Percentiles rank a stretch among this genome's conserved stretches.
Evolutionary conservation across 1,139 yeast species (phyloP).

Genomic region (Pichia sp.): DNA sequence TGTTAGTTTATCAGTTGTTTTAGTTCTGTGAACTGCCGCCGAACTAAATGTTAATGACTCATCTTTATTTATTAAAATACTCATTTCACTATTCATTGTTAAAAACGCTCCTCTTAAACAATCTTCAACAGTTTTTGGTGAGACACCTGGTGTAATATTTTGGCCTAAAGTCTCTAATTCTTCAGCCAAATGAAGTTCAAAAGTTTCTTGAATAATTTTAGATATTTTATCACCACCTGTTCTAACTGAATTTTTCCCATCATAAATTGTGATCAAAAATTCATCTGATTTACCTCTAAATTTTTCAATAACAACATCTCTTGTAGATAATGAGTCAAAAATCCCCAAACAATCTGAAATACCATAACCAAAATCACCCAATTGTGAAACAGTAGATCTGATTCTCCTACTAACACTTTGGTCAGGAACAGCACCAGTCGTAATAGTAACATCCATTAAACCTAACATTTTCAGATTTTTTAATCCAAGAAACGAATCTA

Average conservation of each 20-base stretch:
- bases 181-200: slow-evolving; percentile 55
- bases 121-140: slow-evolving; percentile 46
- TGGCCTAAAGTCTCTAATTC: slow-evolving; percentile 50
- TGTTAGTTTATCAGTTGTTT: slow-evolving; percentile 34
- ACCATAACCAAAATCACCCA: slow-evolving; percentile 78
- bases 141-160: slow-evolving; percentile 35
- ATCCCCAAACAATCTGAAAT: slow-evolving; percentile 83
- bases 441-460: slow-evolving; percentile 89
- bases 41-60: slow-evolving; percentile 29
- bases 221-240: slow-evolving; percentile 65
- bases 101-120: slow-evolving; percentile 81
- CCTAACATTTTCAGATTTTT: slow-evolving; percentile 72
- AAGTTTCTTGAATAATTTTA: slow-evolving; percentile 64
- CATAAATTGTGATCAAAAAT: slow-evolving; percentile 75
- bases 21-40: slow-evolving; percentile 32
- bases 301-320: slow-evolving; percentile 84
- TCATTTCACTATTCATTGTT: slow-evolving; percentile 75
- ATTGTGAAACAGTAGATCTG: slow-evolving; percentile 84
- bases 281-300: slow-evolving; percentile 75
- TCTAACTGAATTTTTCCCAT: slow-evolving; percentile 60
- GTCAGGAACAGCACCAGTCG: slow-evolving; percentile 80
- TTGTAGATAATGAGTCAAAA: slow-evolving; percentile 57
- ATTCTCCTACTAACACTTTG: slow-evolving; percentile 79
- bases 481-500: slow-evolving; percentile 73
- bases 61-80: slow-evolving; percentile 33